Conservation (phyloP, 1,284 basidiomycete species). For the Ustilago esculenta region DNA sequence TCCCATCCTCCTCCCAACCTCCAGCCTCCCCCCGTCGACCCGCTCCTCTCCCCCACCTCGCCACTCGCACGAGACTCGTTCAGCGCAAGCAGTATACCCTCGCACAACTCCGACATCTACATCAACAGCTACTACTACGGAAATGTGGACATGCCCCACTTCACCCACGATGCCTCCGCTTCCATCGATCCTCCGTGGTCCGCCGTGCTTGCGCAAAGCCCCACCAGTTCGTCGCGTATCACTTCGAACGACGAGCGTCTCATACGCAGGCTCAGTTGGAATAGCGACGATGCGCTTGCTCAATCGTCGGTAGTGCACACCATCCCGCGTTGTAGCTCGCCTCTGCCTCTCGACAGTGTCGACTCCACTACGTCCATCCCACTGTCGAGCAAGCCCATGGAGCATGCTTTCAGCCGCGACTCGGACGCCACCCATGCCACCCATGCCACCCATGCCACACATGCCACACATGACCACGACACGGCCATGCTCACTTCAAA, state of each 20-base stretch:
- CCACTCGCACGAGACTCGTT: constrained; percentile 23
- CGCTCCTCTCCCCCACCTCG: constrained; percentile 21
- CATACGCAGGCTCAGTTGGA: constrained; percentile 42
- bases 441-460: constrained; percentile 27
- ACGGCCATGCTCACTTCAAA: constrained; percentile 34
- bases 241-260: constrained; percentile 35
- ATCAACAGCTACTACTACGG: constrained; percentile 57
- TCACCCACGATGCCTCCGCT: neutral
- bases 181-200: constrained; percentile 18
- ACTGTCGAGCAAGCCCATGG: constrained; percentile 8
- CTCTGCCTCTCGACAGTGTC: constrained; percentile 7
- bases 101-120: constrained; percentile 44
- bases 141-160: constrained; percentile 48
- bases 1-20: constrained; percentile 6
- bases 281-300: neutral
- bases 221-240: constrained; percentile 17
- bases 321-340: constrained; percentile 23
- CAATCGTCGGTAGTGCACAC: neutral
- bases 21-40: constrained; percentile 17
- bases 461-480: constrained; percentile 29
- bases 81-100: constrained; percentile 46
- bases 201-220: constrained; percentile 12
- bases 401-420: constrained; percentile 10
- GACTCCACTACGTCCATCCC: neutral
- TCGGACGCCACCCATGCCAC: constrained; percentile 28